Base-by-base conservation (phyloP, 441 rosid species). In the Brassica hybrid region DNA sequence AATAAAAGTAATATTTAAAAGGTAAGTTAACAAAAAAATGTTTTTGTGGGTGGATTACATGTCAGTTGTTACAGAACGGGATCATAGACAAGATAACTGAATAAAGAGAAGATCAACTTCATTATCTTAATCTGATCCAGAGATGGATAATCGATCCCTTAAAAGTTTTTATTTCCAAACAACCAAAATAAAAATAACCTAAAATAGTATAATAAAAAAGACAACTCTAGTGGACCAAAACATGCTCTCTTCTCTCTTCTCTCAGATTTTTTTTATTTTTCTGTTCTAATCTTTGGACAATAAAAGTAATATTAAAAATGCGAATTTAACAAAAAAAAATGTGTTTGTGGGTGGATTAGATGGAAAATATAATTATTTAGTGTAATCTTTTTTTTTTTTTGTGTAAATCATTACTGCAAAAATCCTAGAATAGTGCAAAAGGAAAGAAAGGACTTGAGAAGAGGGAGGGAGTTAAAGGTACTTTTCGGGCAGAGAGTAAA, bases 401-500 rank as follows among this genome's bases (percentile, higher is more conserved):
- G 27, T 57, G 12, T 57, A 2, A 11, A 61, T 61, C 19, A 27
- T 30, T 3, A 27, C 3, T 61, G 43, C 66, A 27, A 27, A 3
- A 61, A 60, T 25, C 27, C 2, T n/a, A 57, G 38, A 61, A 61
- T 61, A 61, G 12, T 60, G 64, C 16, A 25, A 16, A 56, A 25
- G 16, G 17, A 27, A 3, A 3, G 18, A 27, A n/a, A 59, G 19
- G 57, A 59, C 14, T 57, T 18, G 0, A 18, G 27, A 21, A 9
- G 18, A 61, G 65, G 17, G 57, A 14, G 57, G 19, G 18, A 50
- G 18, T 60, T 12, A 64, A 70, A 71, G 57, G 10, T 59, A 0
- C 41, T 59, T 71, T 71, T 43, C 2, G 34, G 63, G 21, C 65
- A 70, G n/a, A 3, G 45, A 61, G 50, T 62, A 61, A 72, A 72